phyloP scores from a whole-genome alignment of 768 basidiomycete species.

The Naganishia vaughanmartiniae region DNA sequence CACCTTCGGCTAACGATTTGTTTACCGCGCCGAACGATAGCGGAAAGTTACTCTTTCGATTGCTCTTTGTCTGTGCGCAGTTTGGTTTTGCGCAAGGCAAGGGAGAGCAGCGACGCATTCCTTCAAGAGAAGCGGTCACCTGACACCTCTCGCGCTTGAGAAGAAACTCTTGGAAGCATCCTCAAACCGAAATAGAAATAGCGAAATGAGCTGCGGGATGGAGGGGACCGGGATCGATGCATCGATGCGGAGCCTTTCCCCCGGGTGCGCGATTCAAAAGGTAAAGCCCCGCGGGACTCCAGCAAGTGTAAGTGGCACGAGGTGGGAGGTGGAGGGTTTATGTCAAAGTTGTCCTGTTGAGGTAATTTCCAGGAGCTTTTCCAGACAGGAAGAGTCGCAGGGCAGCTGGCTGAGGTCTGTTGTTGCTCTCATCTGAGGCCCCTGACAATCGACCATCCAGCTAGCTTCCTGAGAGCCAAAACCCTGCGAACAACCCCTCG shows the following conservation, averaged over 20 bases:
- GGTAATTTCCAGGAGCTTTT: too few species aligned
- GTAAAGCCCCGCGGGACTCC: constrained; percentile 18
- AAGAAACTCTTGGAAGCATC: background rate
- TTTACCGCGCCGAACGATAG: constrained; percentile 1
- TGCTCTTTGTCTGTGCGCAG: background rate
- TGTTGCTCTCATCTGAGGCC: too few species aligned
- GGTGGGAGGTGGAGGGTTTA: too few species aligned
- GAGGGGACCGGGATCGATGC: background rate
- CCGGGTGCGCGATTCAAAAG: background rate
- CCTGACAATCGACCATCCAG: too few species aligned
- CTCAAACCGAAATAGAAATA: background rate
- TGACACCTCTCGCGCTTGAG: background rate
- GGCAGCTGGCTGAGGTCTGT: too few species aligned
- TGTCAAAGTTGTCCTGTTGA: too few species aligned
- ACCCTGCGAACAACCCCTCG: too few species aligned
- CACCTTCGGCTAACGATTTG: constrained; percentile 12
- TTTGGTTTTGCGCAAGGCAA: too few species aligned
- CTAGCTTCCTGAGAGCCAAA: too few species aligned
- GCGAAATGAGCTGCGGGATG: too few species aligned
- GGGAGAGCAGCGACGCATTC: background rate
- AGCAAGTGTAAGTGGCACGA: too few species aligned
- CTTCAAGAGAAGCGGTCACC: background rate
- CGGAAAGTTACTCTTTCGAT: constrained; percentile 13
- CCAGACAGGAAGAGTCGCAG: too few species aligned
- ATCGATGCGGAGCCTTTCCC: constrained; percentile 2